Base-by-base conservation (phyloP, 2,329 filamentous ascomycete genomes). In the Macrophomina tecta region DNA sequence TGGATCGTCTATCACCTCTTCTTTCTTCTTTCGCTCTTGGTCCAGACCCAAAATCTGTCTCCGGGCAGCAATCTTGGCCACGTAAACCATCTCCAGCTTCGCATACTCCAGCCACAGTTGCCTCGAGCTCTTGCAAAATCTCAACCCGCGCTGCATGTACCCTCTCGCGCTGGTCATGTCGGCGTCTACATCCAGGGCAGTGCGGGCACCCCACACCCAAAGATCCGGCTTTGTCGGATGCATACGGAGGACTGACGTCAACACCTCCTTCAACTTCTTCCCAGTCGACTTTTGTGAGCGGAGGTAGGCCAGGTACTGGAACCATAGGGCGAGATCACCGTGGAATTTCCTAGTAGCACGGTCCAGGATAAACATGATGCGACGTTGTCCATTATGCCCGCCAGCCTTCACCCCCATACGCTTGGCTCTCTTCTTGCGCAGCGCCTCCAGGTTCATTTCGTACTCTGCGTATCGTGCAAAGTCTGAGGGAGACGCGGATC, bases 81-180 rank as follows among this genome's bases (percentile, higher is more conserved):
- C 84, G 84, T 97, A 98, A 69, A 95, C 90, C 88, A 97, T 93
- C 83, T 99, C 95, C 74, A 94, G 85, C 75, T 91, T 90, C 8
- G 91, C 91, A 76, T 97, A 98, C 80, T 97, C 92, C 40, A 97
- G 76, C 93, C 94, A 99, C 62, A 99, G 78, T 18, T 84, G 83
- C 69, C 84, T 87, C 55, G 91, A 90, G 58, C 83, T 87, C 62
- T 90, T 92, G 81, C 94, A 97, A 79, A 99, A 98, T 49, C 95
- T 85, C 74, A 97, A 86, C 0, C 94, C 95, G 69, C 94, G 86
- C 84, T 96, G 87, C 93, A 99, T 85, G 84, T 95, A 91, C 56
- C 88, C 90, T 69, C 95, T 83, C 2, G 94, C 93, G 52, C 90
- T 89, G 30, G 89, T 90, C 88, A 98, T 97, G 79, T 98, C 94